Base-by-base conservation (phyloP, 169 alveolate species). In the Sarcocystis neurona region DNA sequence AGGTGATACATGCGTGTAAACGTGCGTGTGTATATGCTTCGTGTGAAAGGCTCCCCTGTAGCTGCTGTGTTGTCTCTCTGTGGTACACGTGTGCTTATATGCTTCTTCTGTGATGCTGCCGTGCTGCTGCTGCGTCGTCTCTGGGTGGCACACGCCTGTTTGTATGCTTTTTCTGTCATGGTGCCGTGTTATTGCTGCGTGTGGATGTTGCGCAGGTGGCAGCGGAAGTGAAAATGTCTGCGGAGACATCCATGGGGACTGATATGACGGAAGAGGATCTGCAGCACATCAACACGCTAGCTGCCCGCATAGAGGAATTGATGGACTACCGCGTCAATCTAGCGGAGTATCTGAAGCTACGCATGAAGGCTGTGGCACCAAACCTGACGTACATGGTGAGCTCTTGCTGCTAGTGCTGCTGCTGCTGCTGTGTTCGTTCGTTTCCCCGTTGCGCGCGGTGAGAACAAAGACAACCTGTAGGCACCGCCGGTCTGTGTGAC, bases 281-380 rank as follows among this genome's bases (percentile, higher is more conserved):
- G 90, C 91, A 89, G 74, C 93, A 97, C 88, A 98, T 99, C 85
- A 95, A 94, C 88, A 98, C 97, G 88, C 95, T 99, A 78, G 98
- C 99, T 44, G 96, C 91, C 56, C 97, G 99, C 79, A 98, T 99
- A 20, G 96, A 98, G 86, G 99, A 97, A 91, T 97, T 98, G 89
- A 92, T 98, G 63, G 99, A 97, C 89, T 98, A 98, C 94, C 44
- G 92, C 37, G 89, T 92, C 41, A 91, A 95, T 0, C 91, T 99
- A 77, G 96, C 97, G 72, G 99, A 98, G 89, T 99, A 99, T 93
- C 94, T 99, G 68, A 97, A 98, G 91, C 95, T 96, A 88, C 96
- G 99, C 91, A 99, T 99, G 99, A 96, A 96, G 89, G 99, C 99
- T 56, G 95, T 99, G 66, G 99, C 99, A 4, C 99, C 99, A 37